phyloP scores from a whole-genome alignment of 2,329 filamentous ascomycete genomes.

The Talaromyces funiculosus region DNA sequence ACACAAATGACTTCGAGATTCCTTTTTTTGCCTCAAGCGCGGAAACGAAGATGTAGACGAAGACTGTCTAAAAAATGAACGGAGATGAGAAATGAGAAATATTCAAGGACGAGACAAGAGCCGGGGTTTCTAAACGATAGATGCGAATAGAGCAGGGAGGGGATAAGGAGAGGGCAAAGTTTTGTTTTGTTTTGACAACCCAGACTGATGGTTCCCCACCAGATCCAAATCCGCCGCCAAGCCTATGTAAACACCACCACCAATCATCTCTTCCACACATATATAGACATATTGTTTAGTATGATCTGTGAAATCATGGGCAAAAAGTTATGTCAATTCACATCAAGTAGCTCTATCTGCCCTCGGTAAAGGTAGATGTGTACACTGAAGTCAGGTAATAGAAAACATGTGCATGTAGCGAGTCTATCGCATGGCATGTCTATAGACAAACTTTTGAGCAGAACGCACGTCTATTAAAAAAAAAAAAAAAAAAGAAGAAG shows the following conservation, averaged over 20 bases:
- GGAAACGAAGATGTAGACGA: not conserved
- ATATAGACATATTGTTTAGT: too few species aligned
- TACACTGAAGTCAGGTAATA: not conserved
- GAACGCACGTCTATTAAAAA: not conserved
- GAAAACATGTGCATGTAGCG: not conserved
- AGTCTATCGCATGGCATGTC: slow-evolving; percentile 5
- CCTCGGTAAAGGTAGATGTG: not conserved
- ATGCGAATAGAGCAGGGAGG: not conserved
- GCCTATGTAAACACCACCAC: slow-evolving; percentile 9
- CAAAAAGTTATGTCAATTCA: not conserved
- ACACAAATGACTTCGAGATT: not conserved
- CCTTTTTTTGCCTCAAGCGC: not conserved
- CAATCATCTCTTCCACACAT: too few species aligned
- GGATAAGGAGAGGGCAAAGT: slow-evolving; percentile 3
- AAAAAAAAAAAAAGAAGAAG: not conserved
- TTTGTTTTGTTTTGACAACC: slow-evolving; percentile 12
- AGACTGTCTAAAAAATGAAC: not conserved
- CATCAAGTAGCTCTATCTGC: not conserved
- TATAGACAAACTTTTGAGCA: slow-evolving; percentile 4
- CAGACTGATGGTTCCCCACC: not conserved
- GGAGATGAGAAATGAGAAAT: not conserved
- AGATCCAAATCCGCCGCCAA: slow-evolving; percentile 4
- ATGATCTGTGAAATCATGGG: too few species aligned
- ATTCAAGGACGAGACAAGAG: not conserved
- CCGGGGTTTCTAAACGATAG: slow-evolving; percentile 5